Percentiles rank a stretch among this genome's conserved stretches.
Conservation (phyloP, 208 protist genomes). For the Wallacemonas sp. region DNA sequence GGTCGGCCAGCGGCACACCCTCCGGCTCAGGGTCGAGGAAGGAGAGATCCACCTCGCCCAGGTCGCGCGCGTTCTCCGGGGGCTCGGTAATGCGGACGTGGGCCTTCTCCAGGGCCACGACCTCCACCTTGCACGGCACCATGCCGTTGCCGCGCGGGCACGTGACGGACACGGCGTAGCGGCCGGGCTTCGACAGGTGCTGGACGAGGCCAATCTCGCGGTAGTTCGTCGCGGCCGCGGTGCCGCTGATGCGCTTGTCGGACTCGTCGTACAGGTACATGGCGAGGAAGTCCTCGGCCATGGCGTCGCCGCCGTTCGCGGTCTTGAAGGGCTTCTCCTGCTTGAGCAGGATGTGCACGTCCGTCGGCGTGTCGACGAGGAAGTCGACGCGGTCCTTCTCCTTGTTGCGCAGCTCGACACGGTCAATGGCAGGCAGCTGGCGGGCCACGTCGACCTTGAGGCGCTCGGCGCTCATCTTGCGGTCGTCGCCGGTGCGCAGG, state of each 20-base stretch:
- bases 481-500: constrained; percentile 35
- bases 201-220: constrained; percentile 75
- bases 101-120: constrained; percentile 57
- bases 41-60: constrained; percentile 67
- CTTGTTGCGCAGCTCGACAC: constrained; percentile 55
- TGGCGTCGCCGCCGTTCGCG: constrained; percentile 49
- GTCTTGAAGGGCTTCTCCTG: constrained; percentile 75
- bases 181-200: constrained; percentile 52
- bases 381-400: constrained; percentile 78
- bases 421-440: constrained; percentile 64
- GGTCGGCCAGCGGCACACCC: constrained; percentile 61
- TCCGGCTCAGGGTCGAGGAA: constrained; percentile 71
- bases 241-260: constrained; percentile 64
- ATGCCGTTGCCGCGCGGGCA: constrained; percentile 53
- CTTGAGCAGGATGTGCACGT: constrained; percentile 72
- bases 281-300: constrained; percentile 75
- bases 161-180: constrained; percentile 70
- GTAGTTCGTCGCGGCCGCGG: constrained; percentile 64
- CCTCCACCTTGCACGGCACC: constrained; percentile 69
- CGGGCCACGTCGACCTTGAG: constrained; percentile 57
- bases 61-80: constrained; percentile 61
- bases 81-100: constrained; percentile 70
- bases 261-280: constrained; percentile 75
- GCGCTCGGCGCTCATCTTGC: constrained; percentile 43
- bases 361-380: constrained; percentile 67